These are phyloP conservation scores for Trametes versicolor DNA, from an alignment of 1,284 basidiomycete genomes.

Conservation along the genomic window DNA sequence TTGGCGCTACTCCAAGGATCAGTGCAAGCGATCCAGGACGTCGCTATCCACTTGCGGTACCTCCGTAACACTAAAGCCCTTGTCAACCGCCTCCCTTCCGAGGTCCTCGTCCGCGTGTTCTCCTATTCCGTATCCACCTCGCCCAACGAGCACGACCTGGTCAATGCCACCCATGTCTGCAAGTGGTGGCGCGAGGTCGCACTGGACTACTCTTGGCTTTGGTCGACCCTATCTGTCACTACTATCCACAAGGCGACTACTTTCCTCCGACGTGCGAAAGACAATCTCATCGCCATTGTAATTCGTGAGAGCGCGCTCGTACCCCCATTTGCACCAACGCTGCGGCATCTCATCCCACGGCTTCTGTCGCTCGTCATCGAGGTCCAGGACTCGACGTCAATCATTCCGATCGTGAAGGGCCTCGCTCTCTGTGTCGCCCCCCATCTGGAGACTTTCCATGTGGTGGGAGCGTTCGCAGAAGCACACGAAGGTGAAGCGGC, in stretches of 20 bases:
- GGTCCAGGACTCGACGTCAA: neutral
- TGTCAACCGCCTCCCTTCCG: conserved; percentile 3
- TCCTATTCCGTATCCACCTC: neutral
- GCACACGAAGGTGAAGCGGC: too few relatives aligned
- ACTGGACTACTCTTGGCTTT: conserved; percentile 1
- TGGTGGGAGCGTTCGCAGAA: neutral
- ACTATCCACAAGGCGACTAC: neutral
- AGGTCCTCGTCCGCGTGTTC: conserved; percentile 6
- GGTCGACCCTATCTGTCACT: conserved; percentile 4
- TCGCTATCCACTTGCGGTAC: neutral
- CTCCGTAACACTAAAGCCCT: neutral
- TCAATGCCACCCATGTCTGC: conserved; percentile 7
- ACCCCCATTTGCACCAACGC: neutral
- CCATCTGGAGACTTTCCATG: neutral
- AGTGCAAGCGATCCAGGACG: neutral
- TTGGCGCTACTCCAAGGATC: neutral
- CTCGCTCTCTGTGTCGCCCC: neutral
- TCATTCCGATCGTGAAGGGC: neutral
- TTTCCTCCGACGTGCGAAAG: neutral
- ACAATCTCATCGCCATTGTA: neutral
- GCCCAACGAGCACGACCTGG: neutral
- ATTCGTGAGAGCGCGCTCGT: neutral
- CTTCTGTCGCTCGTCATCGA: neutral
- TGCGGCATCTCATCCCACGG: neutral
- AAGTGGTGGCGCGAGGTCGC: conserved; percentile 8